Evolutionary conservation across 495 filamentous ascomycete genomes (phyloP), one percentile per base, ranked within the genome.

Genomic region (Annulohypoxylon maeteangense): DNA sequence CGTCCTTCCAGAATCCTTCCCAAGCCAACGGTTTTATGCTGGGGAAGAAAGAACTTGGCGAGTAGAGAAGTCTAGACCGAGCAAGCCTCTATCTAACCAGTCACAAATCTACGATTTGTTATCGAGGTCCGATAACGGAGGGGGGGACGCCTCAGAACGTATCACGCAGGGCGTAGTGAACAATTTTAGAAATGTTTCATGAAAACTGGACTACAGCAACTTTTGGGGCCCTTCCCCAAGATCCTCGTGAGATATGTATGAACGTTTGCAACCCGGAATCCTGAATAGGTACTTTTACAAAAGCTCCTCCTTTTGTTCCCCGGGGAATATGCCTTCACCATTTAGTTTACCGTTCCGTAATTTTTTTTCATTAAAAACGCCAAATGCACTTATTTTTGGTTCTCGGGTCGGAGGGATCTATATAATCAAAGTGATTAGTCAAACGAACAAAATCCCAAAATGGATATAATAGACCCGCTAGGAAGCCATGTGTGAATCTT

Each of bases 341-440:
- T 68, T 73, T 66, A 54, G 47, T 72, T 62, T 72, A 67, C 73
- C 67, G 36, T 67, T 42, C 73, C 56, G 62, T 67, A 68, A 55
- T 25, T 64, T 72, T 67, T 58, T 67, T 42, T 55, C n/a, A 62
- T 66, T 60, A 65, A 29, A 62, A 74, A 72, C 53, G 34, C 62
- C 67, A 66, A 59, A 56, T 72, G 45, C 44, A 78, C 78, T 86
- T 92, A 94, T 83, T 92, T 90, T 84, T 92, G 90, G 88, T 97
- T 97, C 87, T 97, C 94, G 74, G 94, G 94, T 73, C 93, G 92
- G 79, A 97, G 92, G 78, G 89, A 87, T 71, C 90, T 89, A 54
- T 60, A 25, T 54, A 64, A 48, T 29, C 79, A 76, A 79, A 76
- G 44, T 45, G 34, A 58, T 75, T 58, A 78, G 61, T 23, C 47